Evolutionary conservation across 441 rosid species (phyloP).

Genomic region (Dalechampia spathulata): DNA sequence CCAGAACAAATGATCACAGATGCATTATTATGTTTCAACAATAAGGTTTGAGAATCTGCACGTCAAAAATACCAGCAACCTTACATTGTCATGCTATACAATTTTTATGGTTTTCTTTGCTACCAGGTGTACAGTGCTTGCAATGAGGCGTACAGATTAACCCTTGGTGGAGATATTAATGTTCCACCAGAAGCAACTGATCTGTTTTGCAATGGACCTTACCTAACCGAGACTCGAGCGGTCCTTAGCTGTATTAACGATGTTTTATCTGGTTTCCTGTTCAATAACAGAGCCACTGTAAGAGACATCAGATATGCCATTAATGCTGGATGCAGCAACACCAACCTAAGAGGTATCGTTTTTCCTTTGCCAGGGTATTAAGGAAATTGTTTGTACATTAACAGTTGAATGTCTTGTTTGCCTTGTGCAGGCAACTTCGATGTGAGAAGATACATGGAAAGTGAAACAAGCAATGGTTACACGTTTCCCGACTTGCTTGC

Average conservation of each 20-base stretch:
- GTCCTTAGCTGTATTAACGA: constrained; percentile 45
- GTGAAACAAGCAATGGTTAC: constrained; percentile 16
- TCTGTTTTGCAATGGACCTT: constrained; percentile 48
- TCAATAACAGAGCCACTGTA: constrained; percentile 39
- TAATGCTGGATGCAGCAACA: constrained; percentile 41
- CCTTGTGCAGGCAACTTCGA: constrained; percentile 35
- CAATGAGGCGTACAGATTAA: constrained; percentile 39
- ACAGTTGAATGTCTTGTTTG: neutral
- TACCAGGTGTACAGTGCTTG: constrained; percentile 44
- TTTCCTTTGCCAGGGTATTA: neutral
- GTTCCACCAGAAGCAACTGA: constrained; percentile 45
- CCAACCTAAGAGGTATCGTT: constrained; percentile 38
- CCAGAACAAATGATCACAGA: constrained; percentile 30
- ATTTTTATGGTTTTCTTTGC: neutral
- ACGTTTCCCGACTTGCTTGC: neutral
- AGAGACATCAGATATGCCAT: constrained; percentile 31
- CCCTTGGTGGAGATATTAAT: constrained; percentile 38
- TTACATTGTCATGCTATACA: no score
- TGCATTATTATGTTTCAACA: constrained; percentile 48
- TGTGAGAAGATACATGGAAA: constrained; percentile 31
- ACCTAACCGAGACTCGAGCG: constrained; percentile 38
- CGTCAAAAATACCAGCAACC: no score
- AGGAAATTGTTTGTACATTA: no score
- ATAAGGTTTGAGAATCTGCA: constrained; percentile 15
- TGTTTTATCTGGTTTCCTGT: constrained; percentile 36